These are phyloP conservation scores for Aaosphaeria pasadenensis DNA, from an alignment of 2,329 filamentous ascomycete species.

Conservation along the genomic window DNA sequence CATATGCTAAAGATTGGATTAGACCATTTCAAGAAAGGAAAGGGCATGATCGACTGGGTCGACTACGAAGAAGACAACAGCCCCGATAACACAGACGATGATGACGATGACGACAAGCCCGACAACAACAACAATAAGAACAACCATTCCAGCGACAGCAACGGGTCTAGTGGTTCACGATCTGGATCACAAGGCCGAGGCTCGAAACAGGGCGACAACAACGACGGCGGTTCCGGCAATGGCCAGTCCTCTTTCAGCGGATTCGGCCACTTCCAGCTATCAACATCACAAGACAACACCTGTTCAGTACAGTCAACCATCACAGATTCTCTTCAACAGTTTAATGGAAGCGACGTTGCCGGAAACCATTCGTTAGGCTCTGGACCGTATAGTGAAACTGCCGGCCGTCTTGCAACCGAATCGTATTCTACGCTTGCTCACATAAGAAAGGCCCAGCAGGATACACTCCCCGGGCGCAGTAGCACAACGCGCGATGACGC, in stretches of 20 bases:
- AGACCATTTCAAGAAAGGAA: conserved; percentile 37
- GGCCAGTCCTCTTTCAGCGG: conserved; percentile 10
- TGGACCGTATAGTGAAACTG: no score
- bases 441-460: no score
- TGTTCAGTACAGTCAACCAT: not conserved
- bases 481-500: conserved; percentile 13
- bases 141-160: conserved; percentile 21
- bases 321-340: not conserved
- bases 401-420: no score
- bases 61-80: conserved; percentile 23
- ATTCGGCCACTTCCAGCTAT: conserved; percentile 33
- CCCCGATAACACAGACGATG: conserved; percentile 18
- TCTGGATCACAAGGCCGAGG: conserved; percentile 15
- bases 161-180: conserved; percentile 16
- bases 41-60: conserved; percentile 38
- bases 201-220: conserved; percentile 14
- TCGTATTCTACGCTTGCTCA: no score
- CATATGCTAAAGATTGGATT: not conserved
- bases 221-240: conserved; percentile 9
- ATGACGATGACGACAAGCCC: conserved; percentile 16
- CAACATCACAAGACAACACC: conserved; percentile 7
- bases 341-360: not conserved
- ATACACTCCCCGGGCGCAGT: no score
- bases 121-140: conserved; percentile 4
- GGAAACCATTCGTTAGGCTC: no score